phyloP scores from a whole-genome alignment of 192 early-diverging fungal genomes.

The Coemansia sp. region DNA sequence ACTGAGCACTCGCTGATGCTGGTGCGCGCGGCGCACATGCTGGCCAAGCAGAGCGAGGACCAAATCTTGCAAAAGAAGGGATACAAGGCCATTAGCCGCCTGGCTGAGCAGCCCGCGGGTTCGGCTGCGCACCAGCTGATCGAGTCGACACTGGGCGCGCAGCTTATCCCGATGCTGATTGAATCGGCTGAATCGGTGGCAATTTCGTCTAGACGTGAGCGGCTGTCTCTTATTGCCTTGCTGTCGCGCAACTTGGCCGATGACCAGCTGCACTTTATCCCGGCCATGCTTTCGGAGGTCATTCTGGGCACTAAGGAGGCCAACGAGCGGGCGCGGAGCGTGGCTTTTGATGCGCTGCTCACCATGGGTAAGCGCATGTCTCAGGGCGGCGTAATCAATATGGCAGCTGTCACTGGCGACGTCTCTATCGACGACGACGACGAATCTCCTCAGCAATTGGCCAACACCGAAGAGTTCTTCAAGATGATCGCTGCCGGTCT shows the following conservation, averaged over 20 bases:
- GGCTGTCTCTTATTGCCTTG: constrained; percentile 68
- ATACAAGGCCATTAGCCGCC: constrained; percentile 79
- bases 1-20: constrained; percentile 65
- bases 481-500: constrained; percentile 94
- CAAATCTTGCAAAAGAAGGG: constrained; percentile 90
- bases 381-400: constrained; percentile 60
- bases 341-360: constrained; percentile 83
- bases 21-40: constrained; percentile 51
- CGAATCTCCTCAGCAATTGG: constrained; percentile 43
- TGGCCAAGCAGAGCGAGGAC: constrained; percentile 63
- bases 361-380: constrained; percentile 92
- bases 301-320: constrained; percentile 93
- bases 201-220: constrained; percentile 76
- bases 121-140: constrained; percentile 38
- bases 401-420: constrained; percentile 35
- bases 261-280: constrained; percentile 81
- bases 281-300: constrained; percentile 84
- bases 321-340: constrained; percentile 81
- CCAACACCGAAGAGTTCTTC: constrained; percentile 79
- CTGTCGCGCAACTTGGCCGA: constrained; percentile 66
- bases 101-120: constrained; percentile 40
- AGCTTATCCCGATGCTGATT: constrained; percentile 76
- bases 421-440: constrained; percentile 22
- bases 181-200: constrained; percentile 69
- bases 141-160: constrained; percentile 49